A percentile compares a stretch with the other conserved stretches of the same genome.
These are phyloP conservation scores for Thalassiosira exigua DNA, from an alignment of 352 stramenopile genomes.

Conservation along the genomic window DNA sequence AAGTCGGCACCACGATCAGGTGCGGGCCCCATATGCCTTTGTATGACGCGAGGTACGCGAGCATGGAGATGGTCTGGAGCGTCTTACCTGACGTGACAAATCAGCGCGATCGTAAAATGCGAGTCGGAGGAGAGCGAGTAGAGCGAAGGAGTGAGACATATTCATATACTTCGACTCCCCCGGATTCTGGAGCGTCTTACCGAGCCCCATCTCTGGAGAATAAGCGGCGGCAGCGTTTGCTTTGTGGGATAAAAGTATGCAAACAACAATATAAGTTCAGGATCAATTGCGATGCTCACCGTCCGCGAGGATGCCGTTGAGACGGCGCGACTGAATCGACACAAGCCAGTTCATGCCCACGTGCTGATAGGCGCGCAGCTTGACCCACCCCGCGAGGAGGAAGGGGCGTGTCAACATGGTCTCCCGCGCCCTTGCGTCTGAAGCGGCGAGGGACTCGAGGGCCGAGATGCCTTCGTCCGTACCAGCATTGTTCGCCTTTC, in stretches of 20 bases:
- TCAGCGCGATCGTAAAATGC: constrained; percentile 98
- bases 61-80: constrained; percentile 98
- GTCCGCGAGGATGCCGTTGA: constrained; percentile 99
- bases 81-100: too few species aligned
- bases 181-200: too few species aligned
- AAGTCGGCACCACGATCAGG: constrained; percentile 97
- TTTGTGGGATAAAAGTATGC: too few species aligned
- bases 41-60: constrained; percentile 84
- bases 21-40: constrained; percentile 85
- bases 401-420: constrained; percentile 82
- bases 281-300: too few species aligned
- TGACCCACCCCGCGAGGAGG: constrained; percentile 80
- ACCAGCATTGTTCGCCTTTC: constrained; percentile 39
- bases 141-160: too few species aligned
- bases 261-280: too few species aligned
- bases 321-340: constrained; percentile 94
- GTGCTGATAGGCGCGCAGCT: constrained; percentile 89
- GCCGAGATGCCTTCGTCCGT: constrained; percentile 66
- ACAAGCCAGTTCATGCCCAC: constrained; percentile 97
- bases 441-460: constrained; percentile 73
- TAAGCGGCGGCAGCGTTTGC: too few species aligned
- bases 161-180: too few species aligned
- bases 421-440: constrained; percentile 75
- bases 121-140: too few species aligned
- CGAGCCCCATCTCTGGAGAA: too few species aligned